Base-by-base conservation (phyloP, 1,139 yeast species). In the Blastobotrys apis region DNA sequence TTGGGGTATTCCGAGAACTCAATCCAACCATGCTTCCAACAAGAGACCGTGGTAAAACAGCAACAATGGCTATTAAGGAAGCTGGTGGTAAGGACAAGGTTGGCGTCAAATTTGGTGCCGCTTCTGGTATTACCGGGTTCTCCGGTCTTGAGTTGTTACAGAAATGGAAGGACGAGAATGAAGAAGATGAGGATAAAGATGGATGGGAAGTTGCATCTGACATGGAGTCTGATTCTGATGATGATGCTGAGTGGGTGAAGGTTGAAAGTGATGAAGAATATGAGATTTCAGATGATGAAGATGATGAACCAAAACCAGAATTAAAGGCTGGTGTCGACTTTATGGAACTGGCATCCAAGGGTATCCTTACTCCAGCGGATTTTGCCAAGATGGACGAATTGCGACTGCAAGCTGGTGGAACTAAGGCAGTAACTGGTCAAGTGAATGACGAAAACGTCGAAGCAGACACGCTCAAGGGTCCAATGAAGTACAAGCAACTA, bases 351-450 rank as follows among this genome's bases (percentile, higher is more conserved):
- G 81, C 94, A 33, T 72, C 90, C 2, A 71, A 81, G 15, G 77
- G 87, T 54, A 84, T 92, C 50, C 74, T 92, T 55, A 92, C 98
- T 0, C 98, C 98, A 20, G 97, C 97, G 0, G 98, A 92, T 71
- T 92, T 90, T 64, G 95, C 95, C 54, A 90, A 90, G 66, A 73
- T 92, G 55, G 94, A 88, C 58, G 96, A 92, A 64, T 75, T 92
- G 56, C 78, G 81, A 59, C 74, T 79, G 9, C 81, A 84, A 64
- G 95, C 95, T 3, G 96, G 95, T 51, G 74, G 87, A 41, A 85
- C 84, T 44, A 84, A 84, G 63, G 63, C 81, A 26, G 69, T 85
- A 77, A 36, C 47, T 17, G 47, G 34, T 12, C 53, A 58, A 16
- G n/a, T n/a, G n/a, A 81, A 84, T 58, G 97, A 92, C 65, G 97